phyloP scores from a whole-genome alignment of 192 early-diverging fungal species.

The Backusella liffmaniae region DNA sequence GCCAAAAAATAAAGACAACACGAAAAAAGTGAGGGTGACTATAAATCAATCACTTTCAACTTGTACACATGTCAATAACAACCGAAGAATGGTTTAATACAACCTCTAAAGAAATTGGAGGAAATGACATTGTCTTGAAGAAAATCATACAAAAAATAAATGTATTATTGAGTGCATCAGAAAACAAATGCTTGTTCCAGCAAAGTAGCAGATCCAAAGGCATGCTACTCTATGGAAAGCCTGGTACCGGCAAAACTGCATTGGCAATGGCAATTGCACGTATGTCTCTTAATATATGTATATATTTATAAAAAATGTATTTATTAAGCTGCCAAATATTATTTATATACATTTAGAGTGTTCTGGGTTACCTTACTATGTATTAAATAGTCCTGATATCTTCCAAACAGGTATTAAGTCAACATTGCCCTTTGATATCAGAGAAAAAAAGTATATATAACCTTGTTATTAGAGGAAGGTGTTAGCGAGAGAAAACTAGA shows the following conservation, averaged over 20 bases:
- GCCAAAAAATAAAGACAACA: no score
- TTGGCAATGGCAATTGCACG: constrained; percentile 43
- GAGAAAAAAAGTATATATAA: background rate
- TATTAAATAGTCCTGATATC: constrained; percentile 21
- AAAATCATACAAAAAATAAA: background rate
- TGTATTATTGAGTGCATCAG: background rate
- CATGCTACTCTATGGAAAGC: constrained; percentile 43
- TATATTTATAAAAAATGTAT: background rate
- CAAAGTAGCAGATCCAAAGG: constrained; percentile 34
- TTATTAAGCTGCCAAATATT: background rate
- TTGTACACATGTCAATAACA: background rate
- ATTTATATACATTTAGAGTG: constrained; percentile 6
- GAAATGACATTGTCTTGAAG: background rate
- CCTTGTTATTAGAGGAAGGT: constrained; percentile 45
- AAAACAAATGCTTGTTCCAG: background rate
- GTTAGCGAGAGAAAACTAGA: constrained; percentile 50
- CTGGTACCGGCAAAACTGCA: constrained; percentile 54
- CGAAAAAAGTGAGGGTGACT: background rate
- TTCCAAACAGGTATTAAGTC: constrained; percentile 15
- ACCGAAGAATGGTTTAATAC: background rate
- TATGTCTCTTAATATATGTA: background rate
- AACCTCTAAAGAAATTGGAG: background rate
- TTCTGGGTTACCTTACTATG: constrained; percentile 9
- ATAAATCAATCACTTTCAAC: background rate
- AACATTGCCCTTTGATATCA: background rate